Evolutionary conservation across 306 rosid genomes (phyloP).

Genomic region (Neltuma alba): DNA sequence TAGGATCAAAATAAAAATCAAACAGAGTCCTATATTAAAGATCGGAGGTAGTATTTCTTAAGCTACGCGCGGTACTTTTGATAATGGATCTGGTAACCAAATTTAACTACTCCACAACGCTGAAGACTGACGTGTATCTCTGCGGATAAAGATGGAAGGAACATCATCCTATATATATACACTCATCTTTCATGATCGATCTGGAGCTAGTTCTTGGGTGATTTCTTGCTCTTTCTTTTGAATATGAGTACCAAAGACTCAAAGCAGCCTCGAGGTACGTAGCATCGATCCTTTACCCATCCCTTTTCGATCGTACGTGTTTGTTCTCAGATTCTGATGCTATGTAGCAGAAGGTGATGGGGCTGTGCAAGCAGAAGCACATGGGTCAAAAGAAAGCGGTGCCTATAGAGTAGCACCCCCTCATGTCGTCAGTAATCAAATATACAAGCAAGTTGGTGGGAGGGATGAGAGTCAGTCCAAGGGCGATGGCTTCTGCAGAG

Average conservation of each 20-base stretch:
- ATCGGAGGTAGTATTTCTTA: not conserved
- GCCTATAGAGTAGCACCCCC: slow-evolving; percentile 35
- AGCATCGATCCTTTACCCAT: not conserved
- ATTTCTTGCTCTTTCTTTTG: not conserved
- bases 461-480: slow-evolving; percentile 35
- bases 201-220: not conserved
- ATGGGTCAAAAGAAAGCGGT: slow-evolving; percentile 32
- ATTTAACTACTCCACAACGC: slow-evolving; percentile 30
- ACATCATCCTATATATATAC: not conserved
- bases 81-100: slow-evolving; percentile 3
- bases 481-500: slow-evolving; percentile 56
- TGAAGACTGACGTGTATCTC: not conserved
- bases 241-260: slow-evolving; percentile 31
- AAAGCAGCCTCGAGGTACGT: slow-evolving; percentile 39
- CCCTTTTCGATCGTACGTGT: not conserved
- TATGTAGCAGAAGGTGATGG: not conserved
- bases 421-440: not conserved
- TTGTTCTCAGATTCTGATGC: not conserved
- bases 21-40: too few species aligned
- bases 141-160: not conserved
- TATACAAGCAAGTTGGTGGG: slow-evolving; percentile 18
- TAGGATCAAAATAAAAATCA: too few species aligned
- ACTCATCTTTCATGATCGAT: not conserved
- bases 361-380: slow-evolving; percentile 7
- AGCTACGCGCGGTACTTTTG: not conserved